phyloP scores from a whole-genome alignment of 495 filamentous ascomycete genomes.

The Thermochaetoides thermophila region DNA sequence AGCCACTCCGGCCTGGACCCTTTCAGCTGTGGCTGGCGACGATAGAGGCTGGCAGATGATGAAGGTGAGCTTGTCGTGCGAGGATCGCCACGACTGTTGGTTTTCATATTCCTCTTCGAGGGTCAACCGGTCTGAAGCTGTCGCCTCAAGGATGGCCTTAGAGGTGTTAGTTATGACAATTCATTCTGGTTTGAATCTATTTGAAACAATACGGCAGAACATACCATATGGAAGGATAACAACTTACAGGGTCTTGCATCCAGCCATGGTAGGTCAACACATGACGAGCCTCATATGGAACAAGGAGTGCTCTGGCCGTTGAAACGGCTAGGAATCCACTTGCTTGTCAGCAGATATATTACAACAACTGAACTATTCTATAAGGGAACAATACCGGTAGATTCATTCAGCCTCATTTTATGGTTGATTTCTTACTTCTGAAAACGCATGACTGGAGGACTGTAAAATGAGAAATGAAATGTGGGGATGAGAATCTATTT shows the following conservation, averaged over 20 bases:
- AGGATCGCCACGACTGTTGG: conserved; percentile 66
- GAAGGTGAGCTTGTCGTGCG: conserved; percentile 62
- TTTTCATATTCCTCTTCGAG: conserved; percentile 72
- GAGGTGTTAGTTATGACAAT: neutral
- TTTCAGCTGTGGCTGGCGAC: neutral
- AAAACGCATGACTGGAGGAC: no score
- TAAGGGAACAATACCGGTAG: conserved; percentile 26
- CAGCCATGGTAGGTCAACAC: conserved; percentile 71
- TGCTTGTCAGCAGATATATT: neutral
- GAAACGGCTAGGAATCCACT: conserved; percentile 40
- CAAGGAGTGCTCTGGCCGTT: conserved; percentile 50
- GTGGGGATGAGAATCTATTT: no score
- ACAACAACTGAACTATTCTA: neutral
- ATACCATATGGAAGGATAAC: neutral
- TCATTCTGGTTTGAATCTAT: no score
- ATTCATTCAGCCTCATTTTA: conserved; percentile 34
- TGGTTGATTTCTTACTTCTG: no score
- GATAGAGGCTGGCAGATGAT: conserved; percentile 41
- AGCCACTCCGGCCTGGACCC: conserved; percentile 20
- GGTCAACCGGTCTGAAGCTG: conserved; percentile 67
- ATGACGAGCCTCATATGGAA: conserved; percentile 72
- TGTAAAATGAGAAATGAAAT: no score
- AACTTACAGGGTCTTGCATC: conserved; percentile 71
- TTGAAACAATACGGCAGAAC: neutral
- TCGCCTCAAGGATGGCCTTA: conserved; percentile 66